Conservation (phyloP, 495 filamentous ascomycete genomes). For the Hypomontagnella submonticulosa region DNA sequence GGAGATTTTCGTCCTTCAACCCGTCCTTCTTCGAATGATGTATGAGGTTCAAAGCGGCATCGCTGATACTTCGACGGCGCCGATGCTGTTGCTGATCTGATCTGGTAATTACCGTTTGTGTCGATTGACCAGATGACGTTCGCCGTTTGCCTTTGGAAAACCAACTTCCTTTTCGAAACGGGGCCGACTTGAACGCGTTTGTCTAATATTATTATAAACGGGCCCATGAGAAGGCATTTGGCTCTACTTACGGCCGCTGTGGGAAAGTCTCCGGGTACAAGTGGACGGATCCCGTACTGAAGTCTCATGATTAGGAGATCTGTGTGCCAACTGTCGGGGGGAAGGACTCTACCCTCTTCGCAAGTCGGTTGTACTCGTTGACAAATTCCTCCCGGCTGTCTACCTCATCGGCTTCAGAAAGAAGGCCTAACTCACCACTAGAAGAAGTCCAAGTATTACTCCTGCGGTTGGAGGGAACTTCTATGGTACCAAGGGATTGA, state of each 20-base stretch:
- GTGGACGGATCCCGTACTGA: conserved; percentile 55
- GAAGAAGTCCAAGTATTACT: conserved; percentile 60
- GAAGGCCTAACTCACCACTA: conserved; percentile 48
- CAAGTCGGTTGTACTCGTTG: conserved; percentile 66
- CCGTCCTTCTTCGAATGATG: conserved; percentile 61
- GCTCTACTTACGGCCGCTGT: conserved; percentile 24
- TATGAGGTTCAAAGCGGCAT: conserved; percentile 62
- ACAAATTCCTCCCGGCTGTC: conserved; percentile 57
- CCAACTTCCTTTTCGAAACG: conserved; percentile 41
- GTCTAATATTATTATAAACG: conserved; percentile 2
- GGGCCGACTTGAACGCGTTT: conserved; percentile 10
- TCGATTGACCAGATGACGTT: conserved; percentile 34
- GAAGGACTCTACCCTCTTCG: conserved; percentile 54
- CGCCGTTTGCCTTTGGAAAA: conserved; percentile 41
- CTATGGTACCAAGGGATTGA: conserved; percentile 24
- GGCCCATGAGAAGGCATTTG: not conserved
- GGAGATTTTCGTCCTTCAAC: conserved; percentile 69
- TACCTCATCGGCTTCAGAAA: conserved; percentile 55
- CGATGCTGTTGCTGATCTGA: conserved; percentile 37
- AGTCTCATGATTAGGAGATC: conserved; percentile 4
- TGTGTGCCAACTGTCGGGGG: not conserved
- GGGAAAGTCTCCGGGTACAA: conserved; percentile 45
- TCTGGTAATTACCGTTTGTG: conserved; percentile 23
- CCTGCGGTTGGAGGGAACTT: conserved; percentile 30
- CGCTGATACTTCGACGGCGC: conserved; percentile 60